Conservation (phyloP, 2,329 filamentous ascomycete species). For the Polytolypa hystricis region DNA sequence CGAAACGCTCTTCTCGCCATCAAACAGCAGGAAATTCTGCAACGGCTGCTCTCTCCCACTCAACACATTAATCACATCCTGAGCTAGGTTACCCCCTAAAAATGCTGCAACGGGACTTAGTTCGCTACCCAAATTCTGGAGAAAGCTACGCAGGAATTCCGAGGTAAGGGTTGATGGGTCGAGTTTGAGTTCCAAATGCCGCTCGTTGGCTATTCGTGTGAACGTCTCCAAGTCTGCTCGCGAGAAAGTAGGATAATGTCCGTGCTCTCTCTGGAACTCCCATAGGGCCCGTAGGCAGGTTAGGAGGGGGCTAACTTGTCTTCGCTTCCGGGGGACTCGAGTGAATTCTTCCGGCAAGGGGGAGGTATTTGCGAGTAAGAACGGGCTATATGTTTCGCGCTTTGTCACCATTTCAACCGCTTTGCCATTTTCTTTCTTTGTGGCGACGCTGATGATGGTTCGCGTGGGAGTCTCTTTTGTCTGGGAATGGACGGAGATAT, state of each 20-base stretch:
- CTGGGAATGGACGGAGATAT: constrained; percentile 50
- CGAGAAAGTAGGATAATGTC: constrained; percentile 45
- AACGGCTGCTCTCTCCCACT: constrained; percentile 86
- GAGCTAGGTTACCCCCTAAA: constrained; percentile 78
- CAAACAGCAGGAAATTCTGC: constrained; percentile 88
- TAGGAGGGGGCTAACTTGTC: constrained; percentile 70
- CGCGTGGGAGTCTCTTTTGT: constrained; percentile 68
- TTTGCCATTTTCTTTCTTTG: constrained; percentile 60
- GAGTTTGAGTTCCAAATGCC: constrained; percentile 63
- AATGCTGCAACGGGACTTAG: constrained; percentile 79
- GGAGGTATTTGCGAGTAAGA: constrained; percentile 73
- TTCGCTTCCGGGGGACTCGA: constrained; percentile 55
- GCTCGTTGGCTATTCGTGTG: constrained; percentile 64
- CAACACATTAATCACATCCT: constrained; percentile 95
- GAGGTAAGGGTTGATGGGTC: constrained; percentile 56
- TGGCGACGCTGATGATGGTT: constrained; percentile 59
- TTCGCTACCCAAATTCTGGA: constrained; percentile 77
- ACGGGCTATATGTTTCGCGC: constrained; percentile 78
- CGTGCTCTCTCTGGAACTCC: constrained; percentile 61
- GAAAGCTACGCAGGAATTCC: constrained; percentile 68
- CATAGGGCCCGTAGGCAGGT: constrained; percentile 82
- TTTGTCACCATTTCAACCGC: constrained; percentile 80
- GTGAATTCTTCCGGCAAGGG: constrained; percentile 59
- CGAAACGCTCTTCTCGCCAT: constrained; percentile 68
- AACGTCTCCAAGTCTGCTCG: constrained; percentile 61